phyloP scores from a whole-genome alignment of 2,329 filamentous ascomycete species.

The Colletotrichum ledebouriae region DNA sequence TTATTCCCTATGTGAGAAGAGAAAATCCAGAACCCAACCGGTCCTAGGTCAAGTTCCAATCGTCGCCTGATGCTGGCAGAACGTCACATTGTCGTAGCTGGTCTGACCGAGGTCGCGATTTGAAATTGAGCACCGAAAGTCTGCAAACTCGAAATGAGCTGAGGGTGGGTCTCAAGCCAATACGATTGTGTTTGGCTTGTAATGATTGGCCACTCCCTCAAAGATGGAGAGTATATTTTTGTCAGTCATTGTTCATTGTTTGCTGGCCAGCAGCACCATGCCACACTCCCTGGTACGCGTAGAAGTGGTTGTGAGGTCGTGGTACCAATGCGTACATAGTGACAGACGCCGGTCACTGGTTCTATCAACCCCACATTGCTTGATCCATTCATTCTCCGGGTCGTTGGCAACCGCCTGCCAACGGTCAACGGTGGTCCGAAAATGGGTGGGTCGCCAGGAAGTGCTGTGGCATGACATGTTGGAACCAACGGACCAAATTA shows the following conservation, averaged over 20 bases:
- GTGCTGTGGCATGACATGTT: background rate
- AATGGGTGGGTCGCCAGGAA: background rate
- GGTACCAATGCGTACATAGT: constrained; percentile 6
- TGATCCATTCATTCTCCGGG: constrained; percentile 4
- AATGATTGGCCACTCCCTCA: no score
- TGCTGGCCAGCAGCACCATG: constrained; percentile 8
- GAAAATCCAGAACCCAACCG: no score
- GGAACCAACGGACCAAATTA: background rate
- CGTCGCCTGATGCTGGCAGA: no score
- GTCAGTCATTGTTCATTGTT: constrained; percentile 1
- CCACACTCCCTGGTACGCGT: background rate
- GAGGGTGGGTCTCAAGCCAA: no score
- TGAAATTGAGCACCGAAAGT: no score
- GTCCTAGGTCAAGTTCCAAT: no score
- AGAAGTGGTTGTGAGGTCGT: background rate
- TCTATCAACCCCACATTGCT: background rate
- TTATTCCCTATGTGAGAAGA: background rate
- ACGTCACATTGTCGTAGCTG: no score
- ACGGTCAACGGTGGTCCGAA: background rate
- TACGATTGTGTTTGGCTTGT: no score
- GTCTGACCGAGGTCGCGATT: no score
- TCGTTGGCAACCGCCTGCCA: constrained; percentile 21
- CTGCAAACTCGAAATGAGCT: no score
- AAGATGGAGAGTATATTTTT: no score
- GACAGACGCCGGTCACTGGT: background rate